Conservation (phyloP, 2,329 filamentous ascomycete genomes). For the Fusarium penzigii region DNA sequence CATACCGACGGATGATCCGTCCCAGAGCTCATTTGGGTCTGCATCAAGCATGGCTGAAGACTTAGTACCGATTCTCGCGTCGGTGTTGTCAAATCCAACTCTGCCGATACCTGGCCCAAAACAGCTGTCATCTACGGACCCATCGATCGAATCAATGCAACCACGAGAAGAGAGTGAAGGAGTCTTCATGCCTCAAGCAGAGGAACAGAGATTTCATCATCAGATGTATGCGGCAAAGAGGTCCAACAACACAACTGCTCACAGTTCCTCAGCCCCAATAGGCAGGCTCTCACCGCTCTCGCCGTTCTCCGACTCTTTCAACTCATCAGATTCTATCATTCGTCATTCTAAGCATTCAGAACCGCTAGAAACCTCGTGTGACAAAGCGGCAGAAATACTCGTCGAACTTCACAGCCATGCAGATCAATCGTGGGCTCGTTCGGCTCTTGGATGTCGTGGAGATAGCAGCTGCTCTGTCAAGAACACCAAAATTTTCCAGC, state of each 20-base stretch:
- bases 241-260: background rate
- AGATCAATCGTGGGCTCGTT: slow-evolving; percentile 5
- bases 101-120: background rate
- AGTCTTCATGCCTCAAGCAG: background rate
- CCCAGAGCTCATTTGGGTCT: slow-evolving; percentile 1
- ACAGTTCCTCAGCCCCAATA: background rate
- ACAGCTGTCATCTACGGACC: background rate
- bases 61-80: background rate
- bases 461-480: slow-evolving; percentile 8
- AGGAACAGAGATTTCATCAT: background rate
- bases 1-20: background rate
- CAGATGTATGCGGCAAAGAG: background rate
- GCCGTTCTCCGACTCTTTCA: background rate
- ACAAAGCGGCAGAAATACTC: slow-evolving; percentile 9
- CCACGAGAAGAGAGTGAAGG: background rate
- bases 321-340: background rate
- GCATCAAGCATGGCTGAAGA: slow-evolving; percentile 1
- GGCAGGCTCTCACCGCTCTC: background rate
- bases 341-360: background rate
- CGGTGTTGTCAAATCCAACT: background rate
- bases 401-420: slow-evolving; percentile 5
- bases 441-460: slow-evolving; percentile 8
- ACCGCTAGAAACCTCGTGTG: slow-evolving; percentile 1
- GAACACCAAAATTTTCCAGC: slow-evolving; percentile 11
- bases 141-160: slow-evolving; percentile 1